These are phyloP conservation scores for Lagenaria siceraria DNA, from an alignment of 306 rosid genomes.

Conservation along the genomic window DNA sequence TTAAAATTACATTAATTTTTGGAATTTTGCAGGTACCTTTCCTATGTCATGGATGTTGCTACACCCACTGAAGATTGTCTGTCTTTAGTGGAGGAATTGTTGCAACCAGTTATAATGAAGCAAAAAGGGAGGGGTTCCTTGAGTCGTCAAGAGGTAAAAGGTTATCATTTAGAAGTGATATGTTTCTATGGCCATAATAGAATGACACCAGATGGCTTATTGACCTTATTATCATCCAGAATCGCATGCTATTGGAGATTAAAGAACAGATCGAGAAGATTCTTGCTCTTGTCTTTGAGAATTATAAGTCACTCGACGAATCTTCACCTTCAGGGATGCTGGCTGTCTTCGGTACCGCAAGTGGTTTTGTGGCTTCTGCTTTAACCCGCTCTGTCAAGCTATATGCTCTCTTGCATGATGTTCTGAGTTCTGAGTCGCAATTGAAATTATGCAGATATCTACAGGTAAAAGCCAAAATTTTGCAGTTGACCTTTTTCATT, in stretches of 20 bases:
- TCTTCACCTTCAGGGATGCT: constrained; percentile 57
- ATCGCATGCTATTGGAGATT: constrained; percentile 83
- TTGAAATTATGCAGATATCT: constrained; percentile 71
- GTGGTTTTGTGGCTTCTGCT: constrained; percentile 68
- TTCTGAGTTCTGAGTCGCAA: constrained; percentile 83
- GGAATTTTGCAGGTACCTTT: constrained; percentile 42
- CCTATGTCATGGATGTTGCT: constrained; percentile 93
- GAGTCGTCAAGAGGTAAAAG: constrained; percentile 91
- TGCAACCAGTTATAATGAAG: constrained; percentile 68
- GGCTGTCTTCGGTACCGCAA: constrained; percentile 60
- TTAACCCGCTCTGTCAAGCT: constrained; percentile 77
- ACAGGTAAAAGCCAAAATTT: constrained; percentile 43
- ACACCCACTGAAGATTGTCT: constrained; percentile 96
- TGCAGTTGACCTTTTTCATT: background rate
- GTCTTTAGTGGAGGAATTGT: constrained; percentile 46
- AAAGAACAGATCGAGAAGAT: constrained; percentile 81
- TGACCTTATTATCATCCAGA: constrained; percentile 25
- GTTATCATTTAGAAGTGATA: background rate
- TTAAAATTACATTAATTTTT: background rate
- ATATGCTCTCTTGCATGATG: constrained; percentile 73
- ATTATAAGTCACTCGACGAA: constrained; percentile 90
- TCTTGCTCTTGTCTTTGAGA: constrained; percentile 64
- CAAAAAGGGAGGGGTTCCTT: constrained; percentile 53
- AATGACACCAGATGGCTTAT: background rate
- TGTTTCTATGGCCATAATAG: background rate